phyloP scores from a whole-genome alignment of 2,329 filamentous ascomycete genomes.

The Cladosporium colombiae region DNA sequence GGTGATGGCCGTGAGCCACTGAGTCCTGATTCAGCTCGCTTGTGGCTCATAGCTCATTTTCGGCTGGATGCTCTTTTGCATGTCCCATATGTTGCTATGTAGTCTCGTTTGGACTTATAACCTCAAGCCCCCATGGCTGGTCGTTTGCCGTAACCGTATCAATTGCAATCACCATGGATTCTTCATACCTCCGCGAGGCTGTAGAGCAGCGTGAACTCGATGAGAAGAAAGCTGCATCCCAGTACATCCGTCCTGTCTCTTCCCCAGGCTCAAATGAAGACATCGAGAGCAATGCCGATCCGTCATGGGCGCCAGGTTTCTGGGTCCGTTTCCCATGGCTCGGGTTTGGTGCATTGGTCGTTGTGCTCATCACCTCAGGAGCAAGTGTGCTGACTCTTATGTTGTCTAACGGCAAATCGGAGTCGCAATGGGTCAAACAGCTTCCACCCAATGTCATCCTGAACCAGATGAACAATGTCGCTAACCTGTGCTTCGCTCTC shows the following conservation, averaged over 20 bases:
- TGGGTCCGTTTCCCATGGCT: constrained; percentile 26
- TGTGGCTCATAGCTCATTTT: not conserved
- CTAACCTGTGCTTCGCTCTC: constrained; percentile 27
- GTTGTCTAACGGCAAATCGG: constrained; percentile 1
- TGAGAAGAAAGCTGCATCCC: not conserved
- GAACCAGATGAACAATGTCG: constrained; percentile 25
- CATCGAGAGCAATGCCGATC: constrained; percentile 4
- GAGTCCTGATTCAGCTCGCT: not conserved
- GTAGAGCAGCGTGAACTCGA: constrained; percentile 13
- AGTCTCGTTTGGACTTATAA: not conserved
- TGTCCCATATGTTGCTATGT: not conserved
- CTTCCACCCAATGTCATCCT: constrained; percentile 30
- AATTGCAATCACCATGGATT: constrained; percentile 3
- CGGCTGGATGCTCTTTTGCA: not conserved
- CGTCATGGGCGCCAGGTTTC: constrained; percentile 23
- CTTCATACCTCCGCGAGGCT: not conserved
- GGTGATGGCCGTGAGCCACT: not conserved
- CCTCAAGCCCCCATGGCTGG: not conserved
- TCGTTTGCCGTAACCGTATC: not conserved
- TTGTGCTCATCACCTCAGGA: constrained; percentile 25
- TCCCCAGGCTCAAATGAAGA: not conserved
- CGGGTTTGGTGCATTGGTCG: constrained; percentile 25
- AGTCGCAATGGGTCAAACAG: constrained; percentile 24
- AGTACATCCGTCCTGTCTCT: constrained; percentile 4
- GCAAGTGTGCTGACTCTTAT: constrained; percentile 17